A percentile compares a stretch with the other conserved stretches of the same genome.
phyloP scores from a whole-genome alignment of 1,284 basidiomycete species.

The Caloboletus firmus region DNA sequence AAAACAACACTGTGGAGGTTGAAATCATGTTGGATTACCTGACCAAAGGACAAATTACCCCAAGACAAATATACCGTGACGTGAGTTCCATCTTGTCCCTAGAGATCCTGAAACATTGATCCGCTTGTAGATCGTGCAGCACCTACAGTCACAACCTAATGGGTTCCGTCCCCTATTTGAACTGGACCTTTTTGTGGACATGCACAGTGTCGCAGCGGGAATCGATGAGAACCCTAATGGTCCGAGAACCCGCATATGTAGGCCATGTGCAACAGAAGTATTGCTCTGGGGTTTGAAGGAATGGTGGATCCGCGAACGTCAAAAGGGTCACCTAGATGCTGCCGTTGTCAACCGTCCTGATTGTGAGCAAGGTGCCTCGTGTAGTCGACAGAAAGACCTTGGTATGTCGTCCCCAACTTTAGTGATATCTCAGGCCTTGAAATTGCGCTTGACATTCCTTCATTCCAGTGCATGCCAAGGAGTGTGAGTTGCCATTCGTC shows the following conservation, averaged over 20 bases:
- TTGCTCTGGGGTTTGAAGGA: slow-evolving; percentile 70
- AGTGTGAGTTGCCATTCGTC: slow-evolving; percentile 50
- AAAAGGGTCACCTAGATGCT: slow-evolving; percentile 60
- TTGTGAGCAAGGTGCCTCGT: slow-evolving; percentile 58
- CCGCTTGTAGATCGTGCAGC: slow-evolving; percentile 53
- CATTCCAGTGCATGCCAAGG: slow-evolving; percentile 60
- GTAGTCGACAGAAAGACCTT: slow-evolving; percentile 59
- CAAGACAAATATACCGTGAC: slow-evolving; percentile 71
- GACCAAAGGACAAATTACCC: slow-evolving; percentile 54
- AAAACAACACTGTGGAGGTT: slow-evolving; percentile 71
- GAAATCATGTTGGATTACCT: slow-evolving; percentile 79
- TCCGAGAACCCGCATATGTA: slow-evolving; percentile 59
- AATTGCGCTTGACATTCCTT: slow-evolving; percentile 7
- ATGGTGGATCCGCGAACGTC: slow-evolving; percentile 78
- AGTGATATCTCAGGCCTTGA: neutral
- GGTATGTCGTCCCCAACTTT: slow-evolving; percentile 43
- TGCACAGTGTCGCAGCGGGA: slow-evolving; percentile 55
- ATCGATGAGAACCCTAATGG: slow-evolving; percentile 54
- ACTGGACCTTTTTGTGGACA: slow-evolving; percentile 63
- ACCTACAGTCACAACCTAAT: slow-evolving; percentile 58
- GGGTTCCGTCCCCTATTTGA: slow-evolving; percentile 67
- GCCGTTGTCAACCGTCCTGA: slow-evolving; percentile 55
- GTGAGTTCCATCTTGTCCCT: slow-evolving; percentile 37
- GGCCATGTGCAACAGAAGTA: slow-evolving; percentile 70
- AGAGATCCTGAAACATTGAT: slow-evolving; percentile 10